Evolutionary conservation across 805 yeast genomes (phyloP).

Genomic region (Kodamaea kakaduensis): DNA sequence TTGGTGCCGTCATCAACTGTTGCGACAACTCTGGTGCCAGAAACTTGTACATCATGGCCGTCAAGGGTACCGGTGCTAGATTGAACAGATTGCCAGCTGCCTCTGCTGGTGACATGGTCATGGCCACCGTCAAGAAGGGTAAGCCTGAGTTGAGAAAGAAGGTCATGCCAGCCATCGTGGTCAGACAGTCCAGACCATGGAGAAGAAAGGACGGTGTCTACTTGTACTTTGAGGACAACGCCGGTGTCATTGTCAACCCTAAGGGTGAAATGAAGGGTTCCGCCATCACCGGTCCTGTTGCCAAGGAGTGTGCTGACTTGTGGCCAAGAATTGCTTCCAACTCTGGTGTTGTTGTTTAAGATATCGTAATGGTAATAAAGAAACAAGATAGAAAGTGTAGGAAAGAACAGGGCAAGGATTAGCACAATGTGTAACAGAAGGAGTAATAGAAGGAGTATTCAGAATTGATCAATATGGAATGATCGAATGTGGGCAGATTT

Average conservation of each 20-base stretch:
- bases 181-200: constrained; percentile 99
- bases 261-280: constrained; percentile 99
- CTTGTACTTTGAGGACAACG: constrained; percentile 99
- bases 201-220: constrained; percentile 99
- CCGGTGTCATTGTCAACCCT: constrained; percentile 99
- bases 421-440: too few species aligned
- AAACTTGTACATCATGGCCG: constrained; percentile 97
- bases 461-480: constrained; percentile 1
- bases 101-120: constrained; percentile 99
- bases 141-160: constrained; percentile 99
- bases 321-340: constrained; percentile 99
- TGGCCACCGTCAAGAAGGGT: constrained; percentile 99
- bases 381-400: constrained; percentile 1
- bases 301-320: constrained; percentile 99
- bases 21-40: constrained; percentile 99
- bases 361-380: constrained; percentile 9
- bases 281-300: constrained; percentile 99
- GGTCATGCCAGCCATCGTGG: constrained; percentile 99
- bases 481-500: neutral
- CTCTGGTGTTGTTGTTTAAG: constrained; percentile 99
- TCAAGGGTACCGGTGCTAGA: constrained; percentile 99
- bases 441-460: too few species aligned
- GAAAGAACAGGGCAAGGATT: too few species aligned
- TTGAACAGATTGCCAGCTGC: constrained; percentile 99
- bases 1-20: constrained; percentile 99